phyloP scores from a whole-genome alignment of 768 basidiomycete genomes.

The Suillus cothurnatus region DNA sequence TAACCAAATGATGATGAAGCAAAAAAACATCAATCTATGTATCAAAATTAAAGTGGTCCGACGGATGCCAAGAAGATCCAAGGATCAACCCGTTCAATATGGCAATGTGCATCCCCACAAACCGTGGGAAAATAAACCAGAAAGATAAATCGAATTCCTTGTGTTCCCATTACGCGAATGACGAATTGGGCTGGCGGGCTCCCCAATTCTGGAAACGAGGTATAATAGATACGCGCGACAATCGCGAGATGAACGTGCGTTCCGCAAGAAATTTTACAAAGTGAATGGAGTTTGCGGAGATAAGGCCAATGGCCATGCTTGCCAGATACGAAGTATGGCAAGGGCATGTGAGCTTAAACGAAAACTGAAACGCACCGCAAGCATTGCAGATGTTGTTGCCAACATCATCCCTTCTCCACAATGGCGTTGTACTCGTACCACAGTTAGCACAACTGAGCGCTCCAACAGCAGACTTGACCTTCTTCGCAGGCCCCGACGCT shows the following conservation, averaged over 20 bases:
- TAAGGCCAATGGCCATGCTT: conserved; percentile 11
- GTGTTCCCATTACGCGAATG: conserved; percentile 13
- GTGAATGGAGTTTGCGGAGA: conserved; percentile 10
- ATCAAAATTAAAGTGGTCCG: not conserved
- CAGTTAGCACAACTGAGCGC: conserved; percentile 87
- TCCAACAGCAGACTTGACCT: conserved; percentile 52
- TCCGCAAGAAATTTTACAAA: conserved; percentile 24
- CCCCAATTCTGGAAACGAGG: conserved; percentile 20
- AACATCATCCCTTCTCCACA: conserved; percentile 88
- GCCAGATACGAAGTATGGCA: conserved; percentile 17
- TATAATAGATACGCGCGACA: conserved; percentile 15
- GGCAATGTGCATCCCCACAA: conserved; percentile 15
- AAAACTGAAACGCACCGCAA: conserved; percentile 66
- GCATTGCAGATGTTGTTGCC: conserved; percentile 96
- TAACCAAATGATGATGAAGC: conserved; percentile 10
- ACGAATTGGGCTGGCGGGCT: conserved; percentile 7
- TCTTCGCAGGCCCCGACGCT: conserved; percentile 29
- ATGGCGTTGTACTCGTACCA: conserved; percentile 84
- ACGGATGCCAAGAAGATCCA: conserved; percentile 6
- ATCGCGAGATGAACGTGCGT: conserved; percentile 25
- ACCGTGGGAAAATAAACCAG: conserved; percentile 29
- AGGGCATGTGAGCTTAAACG: conserved; percentile 24
- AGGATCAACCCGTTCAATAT: conserved; percentile 26
- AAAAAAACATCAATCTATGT: not conserved
- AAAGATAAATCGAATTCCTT: conserved; percentile 22